Conservation (phyloP, 106 monocot species). For the Hemerocallis citrina region DNA sequence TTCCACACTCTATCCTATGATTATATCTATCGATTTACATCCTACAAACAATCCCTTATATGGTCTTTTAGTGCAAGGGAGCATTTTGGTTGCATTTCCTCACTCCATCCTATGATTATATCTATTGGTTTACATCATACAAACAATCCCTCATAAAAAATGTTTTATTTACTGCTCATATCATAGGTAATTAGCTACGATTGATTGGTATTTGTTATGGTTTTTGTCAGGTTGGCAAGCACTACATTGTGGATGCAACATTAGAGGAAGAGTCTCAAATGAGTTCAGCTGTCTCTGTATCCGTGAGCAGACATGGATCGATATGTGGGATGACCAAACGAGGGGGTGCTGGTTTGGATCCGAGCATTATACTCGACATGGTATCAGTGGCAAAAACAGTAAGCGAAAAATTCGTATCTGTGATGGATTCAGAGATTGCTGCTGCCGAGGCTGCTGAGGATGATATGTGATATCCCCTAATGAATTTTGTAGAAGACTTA, state of each 20-base stretch:
- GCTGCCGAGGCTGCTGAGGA: conserved; percentile 47
- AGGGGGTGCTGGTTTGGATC: conserved; percentile 77
- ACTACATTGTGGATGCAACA: conserved; percentile 92
- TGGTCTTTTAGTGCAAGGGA: background rate
- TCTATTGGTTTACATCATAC: background rate
- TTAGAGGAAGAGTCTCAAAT: conserved; percentile 95
- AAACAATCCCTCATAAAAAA: too few species aligned
- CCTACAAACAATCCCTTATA: background rate
- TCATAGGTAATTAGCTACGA: background rate
- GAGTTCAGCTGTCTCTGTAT: conserved; percentile 88
- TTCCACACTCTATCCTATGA: too few species aligned
- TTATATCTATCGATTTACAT: background rate
- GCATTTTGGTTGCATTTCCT: background rate
- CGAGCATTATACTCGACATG: conserved; percentile 83
- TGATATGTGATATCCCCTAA: too few species aligned
- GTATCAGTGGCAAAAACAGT: conserved; percentile 73
- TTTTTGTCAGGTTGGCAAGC: conserved; percentile 61
- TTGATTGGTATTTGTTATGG: background rate
- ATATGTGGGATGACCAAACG: conserved; percentile 77
- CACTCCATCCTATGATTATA: background rate
- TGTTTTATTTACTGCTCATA: background rate
- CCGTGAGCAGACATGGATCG: conserved; percentile 74
- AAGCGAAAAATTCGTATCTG: conserved; percentile 42
- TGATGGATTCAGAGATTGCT: conserved; percentile 70
- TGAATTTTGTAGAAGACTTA: too few species aligned